A percentile compares a stretch with the other conserved stretches of the same genome.
Conservation (phyloP, 2,329 filamentous ascomycete genomes). For the Neoscytalidium dimidiatum region DNA sequence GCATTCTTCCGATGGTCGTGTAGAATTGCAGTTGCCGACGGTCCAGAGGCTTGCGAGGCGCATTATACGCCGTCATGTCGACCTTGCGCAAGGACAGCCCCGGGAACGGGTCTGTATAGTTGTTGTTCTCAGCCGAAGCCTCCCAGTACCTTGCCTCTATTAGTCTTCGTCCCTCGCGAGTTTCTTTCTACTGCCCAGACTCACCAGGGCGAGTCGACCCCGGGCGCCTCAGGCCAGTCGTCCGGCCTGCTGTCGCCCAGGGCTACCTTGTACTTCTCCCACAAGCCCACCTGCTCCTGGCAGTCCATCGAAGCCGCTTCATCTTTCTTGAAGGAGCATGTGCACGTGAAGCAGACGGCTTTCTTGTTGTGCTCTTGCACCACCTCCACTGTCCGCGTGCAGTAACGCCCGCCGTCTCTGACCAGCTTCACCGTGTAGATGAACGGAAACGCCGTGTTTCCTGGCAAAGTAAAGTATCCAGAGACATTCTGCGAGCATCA, state of each 20-base stretch:
- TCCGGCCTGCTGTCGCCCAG: constrained; percentile 35
- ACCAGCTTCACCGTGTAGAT: constrained; percentile 54
- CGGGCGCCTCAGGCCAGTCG: constrained; percentile 32
- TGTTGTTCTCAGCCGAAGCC: constrained; percentile 33
- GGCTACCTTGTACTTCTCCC: constrained; percentile 35
- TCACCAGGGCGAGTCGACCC: constrained; percentile 38
- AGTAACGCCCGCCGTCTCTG: constrained; percentile 55
- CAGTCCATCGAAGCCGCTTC: constrained; percentile 37
- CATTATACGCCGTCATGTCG: constrained; percentile 55
- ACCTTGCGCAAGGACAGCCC: constrained; percentile 54
- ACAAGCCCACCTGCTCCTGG: constrained; percentile 39
- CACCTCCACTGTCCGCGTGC: constrained; percentile 54
- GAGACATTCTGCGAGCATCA: constrained; percentile 48
- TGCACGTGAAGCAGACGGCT: constrained; percentile 53
- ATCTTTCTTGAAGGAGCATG: constrained; percentile 54
- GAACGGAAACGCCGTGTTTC: constrained; percentile 50
- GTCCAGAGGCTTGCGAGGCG: constrained; percentile 36
- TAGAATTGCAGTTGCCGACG: constrained; percentile 36
- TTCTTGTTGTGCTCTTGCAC: constrained; percentile 46
- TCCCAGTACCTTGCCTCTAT: constrained; percentile 30
- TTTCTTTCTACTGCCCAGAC: not conserved
- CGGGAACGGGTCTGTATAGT: constrained; percentile 43
- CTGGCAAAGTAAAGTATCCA: constrained; percentile 54
- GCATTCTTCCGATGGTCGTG: constrained; percentile 36
- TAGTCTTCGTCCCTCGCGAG: constrained; percentile 24